A percentile compares a stretch with the other conserved stretches of the same genome.
Conservation (phyloP, 805 yeast species). For the Ogataea parapolymorpha region DNA sequence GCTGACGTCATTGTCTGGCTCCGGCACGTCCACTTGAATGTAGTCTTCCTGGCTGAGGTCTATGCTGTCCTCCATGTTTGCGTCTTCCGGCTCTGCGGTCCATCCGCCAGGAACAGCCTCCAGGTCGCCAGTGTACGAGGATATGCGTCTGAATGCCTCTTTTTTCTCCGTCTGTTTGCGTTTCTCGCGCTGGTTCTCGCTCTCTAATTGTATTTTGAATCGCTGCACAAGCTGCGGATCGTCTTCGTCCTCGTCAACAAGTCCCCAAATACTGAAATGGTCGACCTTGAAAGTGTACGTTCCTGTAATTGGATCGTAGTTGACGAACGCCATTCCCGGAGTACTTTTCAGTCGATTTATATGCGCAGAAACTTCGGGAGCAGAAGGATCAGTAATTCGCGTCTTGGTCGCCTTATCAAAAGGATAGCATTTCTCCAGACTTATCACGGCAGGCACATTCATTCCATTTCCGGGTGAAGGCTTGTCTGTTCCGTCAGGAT, state of each 20-base stretch:
- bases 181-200: constrained; percentile 16
- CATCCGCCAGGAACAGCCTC: constrained; percentile 32
- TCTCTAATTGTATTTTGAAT: constrained; percentile 29
- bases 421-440: constrained; percentile 62
- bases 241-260: constrained; percentile 61
- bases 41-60: constrained; percentile 6
- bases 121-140: constrained; percentile 26
- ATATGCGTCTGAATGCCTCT: constrained; percentile 22
- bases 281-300: constrained; percentile 79
- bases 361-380: constrained; percentile 43
- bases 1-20: constrained; percentile 18
- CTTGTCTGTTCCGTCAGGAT: constrained; percentile 49
- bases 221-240: constrained; percentile 43
- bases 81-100: constrained; percentile 14
- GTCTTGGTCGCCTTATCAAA: constrained; percentile 26
- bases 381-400: constrained; percentile 31
- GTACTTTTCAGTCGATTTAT: constrained; percentile 49
- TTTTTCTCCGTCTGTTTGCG: constrained; percentile 18
- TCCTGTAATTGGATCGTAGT: constrained; percentile 73
- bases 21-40: constrained; percentile 7
- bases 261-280: constrained; percentile 95
- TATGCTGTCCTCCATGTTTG: constrained; percentile 8
- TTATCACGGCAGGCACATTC: constrained; percentile 73
- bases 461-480: constrained; percentile 67
- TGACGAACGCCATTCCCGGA: constrained; percentile 74